Evolutionary conservation across 805 yeast species (phyloP).

Genomic region (Ogataea chonburiensis): DNA sequence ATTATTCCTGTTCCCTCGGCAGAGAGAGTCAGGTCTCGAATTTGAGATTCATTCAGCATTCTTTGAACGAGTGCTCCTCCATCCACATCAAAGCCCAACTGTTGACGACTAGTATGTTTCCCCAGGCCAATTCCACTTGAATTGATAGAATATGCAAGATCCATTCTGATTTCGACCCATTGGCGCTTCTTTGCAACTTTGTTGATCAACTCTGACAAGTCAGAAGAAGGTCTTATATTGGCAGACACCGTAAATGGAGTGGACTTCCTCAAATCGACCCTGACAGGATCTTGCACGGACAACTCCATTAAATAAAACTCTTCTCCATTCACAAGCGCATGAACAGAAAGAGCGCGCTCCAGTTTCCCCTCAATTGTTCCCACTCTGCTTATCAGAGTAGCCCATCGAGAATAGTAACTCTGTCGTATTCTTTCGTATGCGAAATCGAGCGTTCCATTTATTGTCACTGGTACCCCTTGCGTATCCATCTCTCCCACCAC

Average conservation of each 20-base stretch:
- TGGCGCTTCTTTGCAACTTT: neutral
- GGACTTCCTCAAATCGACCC: neutral
- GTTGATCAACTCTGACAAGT: neutral
- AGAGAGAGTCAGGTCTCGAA: no score
- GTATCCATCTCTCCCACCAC: neutral
- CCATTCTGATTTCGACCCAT: neutral
- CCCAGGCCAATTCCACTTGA: neutral
- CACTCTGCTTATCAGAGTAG: neutral
- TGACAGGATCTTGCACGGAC: neutral
- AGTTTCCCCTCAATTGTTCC: neutral
- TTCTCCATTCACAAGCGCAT: neutral
- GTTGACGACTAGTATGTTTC: neutral
- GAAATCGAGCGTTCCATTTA: constrained; percentile 3
- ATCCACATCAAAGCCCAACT: neutral
- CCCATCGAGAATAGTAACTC: constrained; percentile 1
- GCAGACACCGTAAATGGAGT: neutral
- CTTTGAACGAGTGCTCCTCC: neutral
- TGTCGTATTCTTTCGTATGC: neutral
- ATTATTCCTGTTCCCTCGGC: neutral
- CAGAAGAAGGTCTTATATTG: neutral
- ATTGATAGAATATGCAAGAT: neutral
- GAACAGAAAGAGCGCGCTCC: neutral
- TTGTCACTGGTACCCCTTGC: constrained; percentile 1
- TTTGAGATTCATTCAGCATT: no score
- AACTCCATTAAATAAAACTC: neutral